These are phyloP conservation scores for Sclerotinia borealis DNA, from an alignment of 2,329 filamentous ascomycete genomes.

Conservation along the genomic window DNA sequence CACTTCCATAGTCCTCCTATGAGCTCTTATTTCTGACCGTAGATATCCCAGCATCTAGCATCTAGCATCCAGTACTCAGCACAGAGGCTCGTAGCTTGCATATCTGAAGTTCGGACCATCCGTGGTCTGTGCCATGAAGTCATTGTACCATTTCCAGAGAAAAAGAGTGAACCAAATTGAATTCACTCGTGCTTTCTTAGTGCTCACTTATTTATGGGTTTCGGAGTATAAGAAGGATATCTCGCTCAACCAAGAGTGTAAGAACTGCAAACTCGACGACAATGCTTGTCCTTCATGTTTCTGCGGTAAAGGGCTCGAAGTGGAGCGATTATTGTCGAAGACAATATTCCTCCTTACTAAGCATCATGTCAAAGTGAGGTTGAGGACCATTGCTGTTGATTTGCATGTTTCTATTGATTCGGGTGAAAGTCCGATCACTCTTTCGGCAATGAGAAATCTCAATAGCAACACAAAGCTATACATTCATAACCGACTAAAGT, in stretches of 20 bases:
- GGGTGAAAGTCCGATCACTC: background rate
- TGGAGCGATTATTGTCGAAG: background rate
- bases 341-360: too few relatives aligned
- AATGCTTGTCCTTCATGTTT: background rate
- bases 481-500: too few relatives aligned
- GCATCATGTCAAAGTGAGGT: background rate
- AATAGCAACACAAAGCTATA: background rate
- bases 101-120: background rate
- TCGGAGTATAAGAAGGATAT: background rate
- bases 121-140: background rate
- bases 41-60: background rate
- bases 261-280: background rate
- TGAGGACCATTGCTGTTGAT: background rate
- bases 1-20: background rate
- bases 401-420: too few relatives aligned
- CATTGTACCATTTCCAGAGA: background rate
- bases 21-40: background rate
- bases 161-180: background rate
- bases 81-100: background rate
- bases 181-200: fast-evolving
- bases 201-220: background rate
- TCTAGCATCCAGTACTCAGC: background rate
- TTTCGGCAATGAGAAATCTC: fast-evolving
- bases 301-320: background rate
- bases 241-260: background rate